Evolutionary conservation across 352 stramenopile genomes (phyloP), one percentile per base, ranked within the genome.

Genomic region (Globisporangium yorkense): DNA sequence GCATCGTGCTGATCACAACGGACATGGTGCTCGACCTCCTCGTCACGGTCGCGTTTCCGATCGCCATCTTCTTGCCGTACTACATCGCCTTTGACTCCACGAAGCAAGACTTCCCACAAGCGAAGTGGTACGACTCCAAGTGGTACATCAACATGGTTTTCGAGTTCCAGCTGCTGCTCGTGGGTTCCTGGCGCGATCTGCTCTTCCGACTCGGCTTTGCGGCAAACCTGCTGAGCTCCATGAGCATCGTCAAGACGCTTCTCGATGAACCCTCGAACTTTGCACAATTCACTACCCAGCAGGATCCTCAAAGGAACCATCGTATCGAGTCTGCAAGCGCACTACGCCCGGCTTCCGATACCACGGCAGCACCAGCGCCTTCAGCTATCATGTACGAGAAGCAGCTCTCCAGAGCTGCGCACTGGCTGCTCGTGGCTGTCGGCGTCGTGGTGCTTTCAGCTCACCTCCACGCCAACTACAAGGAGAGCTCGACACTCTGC

Each of bases 161-260:
- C 35, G 66, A 70, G 56, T 44, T 39, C n/a, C 46, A 47, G 16
- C 24, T 61, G 46, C 46, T 61, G 5, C 39, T 83, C 18, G 61
- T 85, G 2, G 29, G 49, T 0, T 81, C 72, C 7, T 79, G 63
- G 60, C 16, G 55, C 6, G 71, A 79, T 39, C 56, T 77, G 0
- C 45, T 50, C 15, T 71, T 66, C 51, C 62, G 67, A 4, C 27
- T 80, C 3, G 37, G 77, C 0, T 84, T 84, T 20, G 66, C 64
- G 1, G n/a, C 71, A 2, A 68, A 69, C 24, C 56, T 77, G 51
- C 37, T 84, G 1, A 54, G 13, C 18, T 73, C 65, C 15, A 65
- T 75, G 51, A 65, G 67, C 20, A 66, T 68, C 18, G 57, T 77
- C 57, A 80, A 80, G 31, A 54, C 45, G n/a, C 39, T 79, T 1